Evolutionary conservation across 1,284 basidiomycete genomes (phyloP).

Genomic region (Apiotrichum mycotoxinovorans): DNA sequence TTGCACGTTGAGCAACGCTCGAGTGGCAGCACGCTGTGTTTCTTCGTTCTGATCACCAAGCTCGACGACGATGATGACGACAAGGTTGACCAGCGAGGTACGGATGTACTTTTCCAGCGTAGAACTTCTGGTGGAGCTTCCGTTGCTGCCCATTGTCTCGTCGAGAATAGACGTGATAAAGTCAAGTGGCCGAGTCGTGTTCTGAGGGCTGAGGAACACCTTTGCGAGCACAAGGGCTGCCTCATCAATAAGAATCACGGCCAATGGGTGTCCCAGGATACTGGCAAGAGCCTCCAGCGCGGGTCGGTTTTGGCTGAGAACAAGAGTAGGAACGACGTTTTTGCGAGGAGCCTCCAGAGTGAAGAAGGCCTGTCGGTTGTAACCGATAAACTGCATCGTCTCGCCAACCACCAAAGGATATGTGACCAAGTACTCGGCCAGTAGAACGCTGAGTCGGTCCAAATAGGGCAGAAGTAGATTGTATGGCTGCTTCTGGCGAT

Average conservation of each 20-base stretch:
- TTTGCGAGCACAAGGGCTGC: slow-evolving; percentile 66
- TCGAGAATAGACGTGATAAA: slow-evolving; percentile 61
- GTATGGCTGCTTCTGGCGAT: slow-evolving; percentile 65
- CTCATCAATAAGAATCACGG: slow-evolving; percentile 61
- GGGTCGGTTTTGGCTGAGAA: slow-evolving; percentile 58
- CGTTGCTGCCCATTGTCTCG: slow-evolving; percentile 14
- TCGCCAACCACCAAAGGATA: slow-evolving; percentile 54
- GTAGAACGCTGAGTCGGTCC: slow-evolving; percentile 63
- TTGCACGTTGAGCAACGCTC: slow-evolving; percentile 63
- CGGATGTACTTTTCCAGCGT: slow-evolving; percentile 50
- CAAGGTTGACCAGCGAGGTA: slow-evolving; percentile 62
- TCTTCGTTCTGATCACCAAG: slow-evolving; percentile 64
- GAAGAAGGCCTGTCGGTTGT: slow-evolving; percentile 59
- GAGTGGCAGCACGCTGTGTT: slow-evolving; percentile 47
- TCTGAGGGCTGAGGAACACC: slow-evolving; percentile 59
- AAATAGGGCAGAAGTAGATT: slow-evolving; percentile 67
- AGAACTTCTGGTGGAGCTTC: slow-evolving; percentile 11
- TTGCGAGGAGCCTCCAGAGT: slow-evolving; percentile 57
- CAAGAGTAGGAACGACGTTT: slow-evolving; percentile 67
- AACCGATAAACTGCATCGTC: slow-evolving; percentile 42
- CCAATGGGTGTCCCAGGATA: slow-evolving; percentile 56
- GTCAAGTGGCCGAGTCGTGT: slow-evolving; percentile 50
- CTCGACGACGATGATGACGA: slow-evolving; percentile 69
- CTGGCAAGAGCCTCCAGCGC: slow-evolving; percentile 54
- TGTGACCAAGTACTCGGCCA: slow-evolving; percentile 60